Percentiles rank a stretch among this genome's conserved stretches.
Conservation (phyloP, 192 early-diverging fungal species). For the Neocallimastix lanati region DNA sequence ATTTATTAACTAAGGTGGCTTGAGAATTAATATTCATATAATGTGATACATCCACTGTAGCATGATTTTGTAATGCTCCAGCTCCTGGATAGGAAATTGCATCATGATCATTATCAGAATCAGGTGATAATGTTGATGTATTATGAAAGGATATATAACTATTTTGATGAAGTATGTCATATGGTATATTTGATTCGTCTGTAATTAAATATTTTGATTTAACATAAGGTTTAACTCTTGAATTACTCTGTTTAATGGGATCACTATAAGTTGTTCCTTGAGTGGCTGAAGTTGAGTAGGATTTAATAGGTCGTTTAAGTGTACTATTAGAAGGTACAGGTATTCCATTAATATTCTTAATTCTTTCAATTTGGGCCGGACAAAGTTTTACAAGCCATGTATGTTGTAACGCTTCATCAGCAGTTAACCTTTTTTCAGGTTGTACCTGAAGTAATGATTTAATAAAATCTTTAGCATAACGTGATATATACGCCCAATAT, state of each 20-base stretch:
- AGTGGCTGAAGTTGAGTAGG: background rate
- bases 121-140: background rate
- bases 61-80: background rate
- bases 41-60: background rate
- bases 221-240: background rate
- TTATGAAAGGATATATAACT: background rate
- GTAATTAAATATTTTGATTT: background rate
- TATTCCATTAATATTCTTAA: background rate
- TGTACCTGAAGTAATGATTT: slow-evolving; percentile 39
- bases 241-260: background rate
- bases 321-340: background rate
- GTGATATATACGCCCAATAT: background rate
- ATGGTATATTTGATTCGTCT: background rate
- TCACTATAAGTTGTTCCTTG: background rate
- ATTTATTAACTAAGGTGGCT: background rate
- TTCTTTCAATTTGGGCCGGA: background rate
- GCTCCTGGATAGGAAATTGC: background rate
- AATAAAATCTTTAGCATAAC: slow-evolving; percentile 52
- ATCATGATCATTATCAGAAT: background rate
- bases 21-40: background rate
- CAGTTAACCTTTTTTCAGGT: slow-evolving; percentile 48
- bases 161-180: background rate
- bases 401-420: slow-evolving; percentile 50
- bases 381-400: slow-evolving; percentile 39
- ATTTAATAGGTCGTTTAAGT: background rate